Percentiles rank a stretch among this genome's conserved stretches.
Conservation (phyloP, 2,329 filamentous ascomycete genomes). For the Colletotrichum sansevieriae region DNA sequence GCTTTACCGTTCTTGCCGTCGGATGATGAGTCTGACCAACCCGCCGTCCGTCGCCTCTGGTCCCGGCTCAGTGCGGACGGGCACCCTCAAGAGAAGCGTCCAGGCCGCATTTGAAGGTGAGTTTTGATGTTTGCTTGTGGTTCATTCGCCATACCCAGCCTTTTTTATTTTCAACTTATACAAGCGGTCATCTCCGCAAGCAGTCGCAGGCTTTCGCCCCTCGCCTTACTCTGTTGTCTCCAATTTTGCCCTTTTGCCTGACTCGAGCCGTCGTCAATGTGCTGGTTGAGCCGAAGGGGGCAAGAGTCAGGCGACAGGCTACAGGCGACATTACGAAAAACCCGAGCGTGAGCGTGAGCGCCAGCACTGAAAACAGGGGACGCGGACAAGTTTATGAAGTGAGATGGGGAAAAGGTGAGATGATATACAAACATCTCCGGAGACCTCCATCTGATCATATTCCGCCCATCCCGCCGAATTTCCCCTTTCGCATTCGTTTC, state of each 20-base stretch:
- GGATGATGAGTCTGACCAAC: conserved; percentile 66
- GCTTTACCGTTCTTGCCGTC: conserved; percentile 18
- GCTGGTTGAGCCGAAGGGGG: conserved; percentile 5
- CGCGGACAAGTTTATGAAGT: background rate
- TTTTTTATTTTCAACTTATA: background rate
- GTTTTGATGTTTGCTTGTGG: conserved; percentile 44
- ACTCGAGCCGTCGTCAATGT: conserved; percentile 34
- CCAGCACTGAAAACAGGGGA: background rate
- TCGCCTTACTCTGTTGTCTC: conserved; percentile 4
- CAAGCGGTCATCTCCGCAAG: background rate
- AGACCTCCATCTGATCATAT: conserved; percentile 10
- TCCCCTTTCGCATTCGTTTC: conserved; percentile 14
- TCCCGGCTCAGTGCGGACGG: conserved; percentile 59
- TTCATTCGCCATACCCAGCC: background rate
- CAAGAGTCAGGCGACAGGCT: conserved; percentile 35
- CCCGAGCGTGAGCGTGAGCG: conserved; percentile 12
- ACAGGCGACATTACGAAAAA: conserved; percentile 6
- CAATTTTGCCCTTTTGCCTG: conserved; percentile 31
- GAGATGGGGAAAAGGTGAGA: background rate
- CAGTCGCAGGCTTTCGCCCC: conserved; percentile 3
- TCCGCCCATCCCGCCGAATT: background rate
- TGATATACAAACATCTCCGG: conserved; percentile 10
- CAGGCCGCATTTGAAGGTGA: conserved; percentile 73
- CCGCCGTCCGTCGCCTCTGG: conserved; percentile 64
- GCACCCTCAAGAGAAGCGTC: conserved; percentile 68